phyloP scores from a whole-genome alignment of 2,329 filamentous ascomycete genomes.

The Pseudopyricularia javanii region DNA sequence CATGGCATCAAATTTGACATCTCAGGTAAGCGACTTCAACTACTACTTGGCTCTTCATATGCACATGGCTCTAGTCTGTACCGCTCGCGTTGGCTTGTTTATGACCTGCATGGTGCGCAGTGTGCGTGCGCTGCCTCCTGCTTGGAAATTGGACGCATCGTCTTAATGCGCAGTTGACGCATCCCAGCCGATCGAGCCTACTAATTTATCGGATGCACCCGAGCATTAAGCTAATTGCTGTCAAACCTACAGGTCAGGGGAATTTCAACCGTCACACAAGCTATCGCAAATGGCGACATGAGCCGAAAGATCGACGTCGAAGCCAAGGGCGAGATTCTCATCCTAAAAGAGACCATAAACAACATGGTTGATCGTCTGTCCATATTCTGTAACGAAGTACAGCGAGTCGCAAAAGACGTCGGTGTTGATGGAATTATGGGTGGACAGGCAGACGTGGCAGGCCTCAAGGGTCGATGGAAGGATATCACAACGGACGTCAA shows the following conservation, averaged over 20 bases:
- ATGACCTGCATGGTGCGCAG: background rate
- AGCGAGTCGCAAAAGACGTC: constrained; percentile 90
- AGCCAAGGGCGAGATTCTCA: constrained; percentile 86
- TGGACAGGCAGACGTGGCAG: constrained; percentile 87
- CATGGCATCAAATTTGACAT: constrained; percentile 56
- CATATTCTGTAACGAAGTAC: constrained; percentile 92
- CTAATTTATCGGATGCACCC: too few species aligned
- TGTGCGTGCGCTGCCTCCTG: background rate
- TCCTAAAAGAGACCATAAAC: constrained; percentile 93
- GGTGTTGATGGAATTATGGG: constrained; percentile 98
- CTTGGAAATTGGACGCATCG: background rate
- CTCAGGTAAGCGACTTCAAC: constrained; percentile 33
- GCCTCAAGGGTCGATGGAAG: constrained; percentile 90
- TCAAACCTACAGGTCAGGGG: constrained; percentile 55
- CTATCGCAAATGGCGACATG: constrained; percentile 91
- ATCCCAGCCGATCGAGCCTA: background rate
- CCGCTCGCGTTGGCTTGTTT: background rate
- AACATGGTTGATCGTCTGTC: constrained; percentile 96
- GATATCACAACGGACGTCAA: constrained; percentile 97
- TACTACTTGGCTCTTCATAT: background rate
- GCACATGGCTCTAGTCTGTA: too few species aligned
- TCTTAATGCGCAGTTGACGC: background rate
- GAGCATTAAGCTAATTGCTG: background rate
- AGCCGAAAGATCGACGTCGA: constrained; percentile 92
- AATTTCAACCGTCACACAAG: constrained; percentile 88